Evolutionary conservation across 2,329 filamentous ascomycete species (phyloP).

Genomic region (Microthyrium microscopicum): DNA sequence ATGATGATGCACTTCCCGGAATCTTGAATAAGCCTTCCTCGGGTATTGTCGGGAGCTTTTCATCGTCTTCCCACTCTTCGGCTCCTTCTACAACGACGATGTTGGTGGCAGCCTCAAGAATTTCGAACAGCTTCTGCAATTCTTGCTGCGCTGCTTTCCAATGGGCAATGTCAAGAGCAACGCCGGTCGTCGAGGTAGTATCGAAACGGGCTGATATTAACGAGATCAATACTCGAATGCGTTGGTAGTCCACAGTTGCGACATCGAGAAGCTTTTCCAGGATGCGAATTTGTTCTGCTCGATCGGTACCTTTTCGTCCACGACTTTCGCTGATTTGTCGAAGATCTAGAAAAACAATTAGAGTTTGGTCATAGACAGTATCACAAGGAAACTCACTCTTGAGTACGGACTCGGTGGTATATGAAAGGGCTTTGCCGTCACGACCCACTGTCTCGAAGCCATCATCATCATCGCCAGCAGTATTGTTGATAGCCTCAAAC

Average conservation of each 20-base stretch:
- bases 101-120: slow-evolving; percentile 62
- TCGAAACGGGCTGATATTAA: slow-evolving; percentile 92
- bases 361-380: no score
- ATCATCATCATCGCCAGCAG: slow-evolving; percentile 49
- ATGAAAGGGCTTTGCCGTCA: slow-evolving; percentile 75
- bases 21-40: slow-evolving; percentile 73
- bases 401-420: slow-evolving; percentile 94
- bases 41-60: slow-evolving; percentile 66
- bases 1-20: slow-evolving; percentile 85
- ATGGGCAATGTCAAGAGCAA: slow-evolving; percentile 85
- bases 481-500: slow-evolving; percentile 31
- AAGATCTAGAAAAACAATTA: no score
- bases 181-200: slow-evolving; percentile 59
- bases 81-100: slow-evolving; percentile 80
- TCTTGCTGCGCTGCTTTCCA: slow-evolving; percentile 93
- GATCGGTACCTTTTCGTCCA: slow-evolving; percentile 98
- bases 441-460: slow-evolving; percentile 81
- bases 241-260: slow-evolving; percentile 78
- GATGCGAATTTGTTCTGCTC: slow-evolving; percentile 81
- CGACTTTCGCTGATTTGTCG: slow-evolving; percentile 84
- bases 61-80: slow-evolving; percentile 98
- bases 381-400: no score
- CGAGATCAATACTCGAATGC: slow-evolving; percentile 78
- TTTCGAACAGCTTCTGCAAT: slow-evolving; percentile 56
- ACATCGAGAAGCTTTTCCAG: slow-evolving; percentile 96